phyloP scores from a whole-genome alignment of 2,329 filamentous ascomycete genomes.

The Emydomyces testavorans region DNA sequence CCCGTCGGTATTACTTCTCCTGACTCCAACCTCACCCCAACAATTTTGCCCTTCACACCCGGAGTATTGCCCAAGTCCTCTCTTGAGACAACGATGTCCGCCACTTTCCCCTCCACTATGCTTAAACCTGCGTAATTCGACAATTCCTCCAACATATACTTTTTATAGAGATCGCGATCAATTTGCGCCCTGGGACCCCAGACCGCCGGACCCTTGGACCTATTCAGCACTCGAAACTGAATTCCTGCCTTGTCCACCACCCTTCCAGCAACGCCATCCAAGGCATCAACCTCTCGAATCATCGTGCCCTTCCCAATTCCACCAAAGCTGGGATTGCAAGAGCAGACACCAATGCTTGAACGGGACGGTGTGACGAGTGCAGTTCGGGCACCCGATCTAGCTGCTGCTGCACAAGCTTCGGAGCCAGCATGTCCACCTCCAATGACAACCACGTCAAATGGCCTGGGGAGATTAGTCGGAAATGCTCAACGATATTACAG shows the following conservation, averaged over 20 bases:
- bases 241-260: constrained; percentile 89
- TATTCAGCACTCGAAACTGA: constrained; percentile 85
- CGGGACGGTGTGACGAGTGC: constrained; percentile 79
- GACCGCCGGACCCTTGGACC: constrained; percentile 82
- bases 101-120: constrained; percentile 75
- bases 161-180: constrained; percentile 77
- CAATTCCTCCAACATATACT: constrained; percentile 82
- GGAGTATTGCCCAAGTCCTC: constrained; percentile 38
- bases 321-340: constrained; percentile 92
- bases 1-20: constrained; percentile 71
- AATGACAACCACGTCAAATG: constrained; percentile 87
- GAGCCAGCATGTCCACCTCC: constrained; percentile 92
- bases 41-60: constrained; percentile 57
- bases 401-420: constrained; percentile 84
- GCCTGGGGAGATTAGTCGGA: constrained; percentile 34
- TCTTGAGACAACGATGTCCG: constrained; percentile 70
- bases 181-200: constrained; percentile 97
- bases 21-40: constrained; percentile 74
- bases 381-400: constrained; percentile 75
- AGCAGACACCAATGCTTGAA: constrained; percentile 86
- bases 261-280: constrained; percentile 78
- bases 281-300: constrained; percentile 83
- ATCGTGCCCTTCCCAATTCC: constrained; percentile 99
- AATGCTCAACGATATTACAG: not conserved
- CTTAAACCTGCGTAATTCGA: constrained; percentile 63